phyloP scores from a whole-genome alignment of 164 flowering plant genomes.

The Stephania cephalantha region DNA sequence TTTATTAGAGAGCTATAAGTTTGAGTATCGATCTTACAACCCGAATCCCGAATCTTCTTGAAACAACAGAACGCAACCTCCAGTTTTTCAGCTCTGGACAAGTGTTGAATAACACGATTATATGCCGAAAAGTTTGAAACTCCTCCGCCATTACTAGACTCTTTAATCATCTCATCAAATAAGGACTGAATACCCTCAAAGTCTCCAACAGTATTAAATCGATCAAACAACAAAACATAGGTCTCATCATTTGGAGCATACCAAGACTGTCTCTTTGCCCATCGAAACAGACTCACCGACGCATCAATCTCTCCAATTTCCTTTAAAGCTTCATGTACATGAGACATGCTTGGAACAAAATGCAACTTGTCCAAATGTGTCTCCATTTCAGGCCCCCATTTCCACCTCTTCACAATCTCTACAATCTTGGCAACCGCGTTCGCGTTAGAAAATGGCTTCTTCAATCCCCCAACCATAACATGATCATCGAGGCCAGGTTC shows the following conservation, averaged over 20 bases:
- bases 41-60: constrained; percentile 68
- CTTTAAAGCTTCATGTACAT: constrained; percentile 55
- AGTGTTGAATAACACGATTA: constrained; percentile 69
- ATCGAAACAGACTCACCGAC: constrained; percentile 60
- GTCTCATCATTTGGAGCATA: constrained; percentile 55
- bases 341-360: constrained; percentile 76
- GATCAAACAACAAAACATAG: constrained; percentile 57
- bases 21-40: constrained; percentile 58
- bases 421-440: constrained; percentile 74
- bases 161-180: constrained; percentile 79
- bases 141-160: constrained; percentile 30
- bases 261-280: constrained; percentile 91
- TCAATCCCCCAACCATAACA: constrained; percentile 79
- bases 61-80: constrained; percentile 88
- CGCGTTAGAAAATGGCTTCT: constrained; percentile 63
- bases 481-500: constrained; percentile 86
- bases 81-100: constrained; percentile 84
- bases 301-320: constrained; percentile 54
- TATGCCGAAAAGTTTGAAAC: constrained; percentile 36
- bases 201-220: constrained; percentile 53
- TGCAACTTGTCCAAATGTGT: constrained; percentile 79
- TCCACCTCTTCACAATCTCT: constrained; percentile 88
- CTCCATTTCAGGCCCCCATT: constrained; percentile 98
- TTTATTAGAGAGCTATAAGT: constrained; percentile 72
- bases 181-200: constrained; percentile 65